A percentile compares a stretch with the other conserved stretches of the same genome.
These are phyloP conservation scores for Clitopilus hobsonii DNA, from an alignment of 768 basidiomycete species.

Conservation along the genomic window DNA sequence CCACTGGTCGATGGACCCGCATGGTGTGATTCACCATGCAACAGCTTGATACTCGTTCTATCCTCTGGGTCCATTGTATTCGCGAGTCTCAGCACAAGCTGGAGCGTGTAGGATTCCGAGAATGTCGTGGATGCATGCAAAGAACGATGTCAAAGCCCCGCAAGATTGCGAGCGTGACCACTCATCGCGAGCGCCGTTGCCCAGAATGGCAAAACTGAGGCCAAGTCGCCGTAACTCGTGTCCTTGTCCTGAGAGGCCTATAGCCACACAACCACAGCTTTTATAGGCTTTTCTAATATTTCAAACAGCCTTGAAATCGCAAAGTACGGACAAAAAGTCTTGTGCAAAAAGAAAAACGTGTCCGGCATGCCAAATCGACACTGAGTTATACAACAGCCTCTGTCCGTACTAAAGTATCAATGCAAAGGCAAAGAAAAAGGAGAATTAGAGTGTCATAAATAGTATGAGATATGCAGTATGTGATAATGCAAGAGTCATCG, in stretches of 20 bases:
- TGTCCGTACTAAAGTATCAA: not conserved
- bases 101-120: not conserved
- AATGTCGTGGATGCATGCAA: slow-evolving; percentile 7
- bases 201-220: slow-evolving; percentile 11
- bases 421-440: not conserved
- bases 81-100: not conserved
- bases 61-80: not conserved
- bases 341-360: not conserved
- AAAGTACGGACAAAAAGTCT: not conserved
- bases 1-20: too few relatives aligned
- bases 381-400: not conserved
- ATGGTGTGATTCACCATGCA: too few relatives aligned
- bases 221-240: not conserved
- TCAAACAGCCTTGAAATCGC: not conserved
- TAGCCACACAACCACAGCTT: not conserved
- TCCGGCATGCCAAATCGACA: not conserved
- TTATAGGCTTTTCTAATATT: not conserved
- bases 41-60: not conserved
- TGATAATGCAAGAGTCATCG: slow-evolving; percentile 2
- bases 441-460: slow-evolving; percentile 6
- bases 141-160: slow-evolving; percentile 1
- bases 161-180: not conserved
- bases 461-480: slow-evolving; percentile 4
- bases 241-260: too few relatives aligned
- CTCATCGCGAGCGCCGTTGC: slow-evolving; percentile 2